Conservation (phyloP, 2,329 filamentous ascomycete species). For the Pseudopyrenochaeta lycopersici region DNA sequence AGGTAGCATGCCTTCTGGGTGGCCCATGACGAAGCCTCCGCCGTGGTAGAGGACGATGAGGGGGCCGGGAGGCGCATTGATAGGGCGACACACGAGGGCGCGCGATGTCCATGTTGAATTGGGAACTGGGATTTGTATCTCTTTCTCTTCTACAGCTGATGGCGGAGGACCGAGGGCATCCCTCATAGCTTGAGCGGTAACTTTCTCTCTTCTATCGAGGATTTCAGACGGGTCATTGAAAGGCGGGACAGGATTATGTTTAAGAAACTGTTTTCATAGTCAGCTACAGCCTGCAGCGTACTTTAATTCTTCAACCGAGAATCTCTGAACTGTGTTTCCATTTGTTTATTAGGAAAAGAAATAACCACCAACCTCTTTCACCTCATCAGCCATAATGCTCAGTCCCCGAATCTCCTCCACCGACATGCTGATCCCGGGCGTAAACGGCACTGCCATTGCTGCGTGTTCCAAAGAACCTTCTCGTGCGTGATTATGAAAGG, state of each 20-base stretch:
- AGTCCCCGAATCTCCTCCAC: neutral
- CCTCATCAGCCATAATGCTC: neutral
- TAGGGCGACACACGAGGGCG: neutral
- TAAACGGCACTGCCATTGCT: neutral
- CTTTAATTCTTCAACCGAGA: too few species aligned
- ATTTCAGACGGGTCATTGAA: neutral
- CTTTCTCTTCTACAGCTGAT: neutral
- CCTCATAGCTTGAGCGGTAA: neutral
- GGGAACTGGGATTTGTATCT: neutral
- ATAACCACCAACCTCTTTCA: neutral
- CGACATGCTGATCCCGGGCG: neutral
- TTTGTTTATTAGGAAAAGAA: neutral
- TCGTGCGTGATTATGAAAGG: neutral
- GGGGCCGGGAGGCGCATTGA: neutral
- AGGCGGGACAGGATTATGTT: neutral
- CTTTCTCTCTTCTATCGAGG: neutral
- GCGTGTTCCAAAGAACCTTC: neutral
- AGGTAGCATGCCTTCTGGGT: neutral
- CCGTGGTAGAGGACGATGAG: conserved; percentile 10
- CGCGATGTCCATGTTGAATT: neutral
- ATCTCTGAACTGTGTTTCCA: too few species aligned
- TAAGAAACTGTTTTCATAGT: neutral
- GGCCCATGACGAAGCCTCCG: conserved; percentile 6
- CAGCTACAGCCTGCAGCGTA: neutral
- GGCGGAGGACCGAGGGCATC: neutral